phyloP scores from a whole-genome alignment of 129 eudicot genomes.

The Chrysanthemum makinoi region DNA sequence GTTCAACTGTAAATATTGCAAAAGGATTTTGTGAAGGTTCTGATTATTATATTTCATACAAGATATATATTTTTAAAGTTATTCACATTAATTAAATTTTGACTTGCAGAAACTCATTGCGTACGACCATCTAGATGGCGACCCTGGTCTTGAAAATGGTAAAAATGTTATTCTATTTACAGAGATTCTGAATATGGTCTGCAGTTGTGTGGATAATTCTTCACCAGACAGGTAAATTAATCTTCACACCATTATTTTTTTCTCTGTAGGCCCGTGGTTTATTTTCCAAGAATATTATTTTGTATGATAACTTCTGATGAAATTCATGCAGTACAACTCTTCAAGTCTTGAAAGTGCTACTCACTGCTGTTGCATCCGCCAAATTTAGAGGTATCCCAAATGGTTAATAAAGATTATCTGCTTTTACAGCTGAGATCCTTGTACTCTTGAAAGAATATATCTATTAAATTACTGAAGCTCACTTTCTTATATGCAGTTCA shows the following conservation, averaged over 20 bases:
- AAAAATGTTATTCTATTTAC: constrained; percentile 64
- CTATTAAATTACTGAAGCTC: background rate
- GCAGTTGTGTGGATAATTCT: constrained; percentile 86
- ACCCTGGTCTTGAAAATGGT: constrained; percentile 97
- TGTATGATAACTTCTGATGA: constrained; percentile 21
- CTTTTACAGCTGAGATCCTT: too few species aligned
- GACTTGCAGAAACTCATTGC: constrained; percentile 92
- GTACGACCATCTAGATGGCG: constrained; percentile 94
- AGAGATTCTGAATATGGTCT: constrained; percentile 83
- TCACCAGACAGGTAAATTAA: constrained; percentile 77
- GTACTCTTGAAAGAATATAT: too few species aligned
- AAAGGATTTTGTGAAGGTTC: constrained; percentile 3
- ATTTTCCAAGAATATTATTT: constrained; percentile 16
- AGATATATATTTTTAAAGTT: constrained; percentile 19
- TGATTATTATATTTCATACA: constrained; percentile 2
- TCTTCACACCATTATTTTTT: constrained; percentile 1
- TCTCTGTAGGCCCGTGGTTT: background rate
- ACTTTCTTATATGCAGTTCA: constrained; percentile 66
- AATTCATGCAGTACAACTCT: constrained; percentile 81
- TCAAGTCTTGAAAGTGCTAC: constrained; percentile 97
- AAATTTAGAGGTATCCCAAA: constrained; percentile 77
- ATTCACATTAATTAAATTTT: constrained; percentile 14
- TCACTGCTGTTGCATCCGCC: constrained; percentile 92
- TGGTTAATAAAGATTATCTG: background rate
- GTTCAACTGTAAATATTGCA: background rate